Percentiles rank a stretch among this genome's conserved stretches.
phyloP scores from a whole-genome alignment of 805 yeast genomes.

The Isabelozyma heimii region DNA sequence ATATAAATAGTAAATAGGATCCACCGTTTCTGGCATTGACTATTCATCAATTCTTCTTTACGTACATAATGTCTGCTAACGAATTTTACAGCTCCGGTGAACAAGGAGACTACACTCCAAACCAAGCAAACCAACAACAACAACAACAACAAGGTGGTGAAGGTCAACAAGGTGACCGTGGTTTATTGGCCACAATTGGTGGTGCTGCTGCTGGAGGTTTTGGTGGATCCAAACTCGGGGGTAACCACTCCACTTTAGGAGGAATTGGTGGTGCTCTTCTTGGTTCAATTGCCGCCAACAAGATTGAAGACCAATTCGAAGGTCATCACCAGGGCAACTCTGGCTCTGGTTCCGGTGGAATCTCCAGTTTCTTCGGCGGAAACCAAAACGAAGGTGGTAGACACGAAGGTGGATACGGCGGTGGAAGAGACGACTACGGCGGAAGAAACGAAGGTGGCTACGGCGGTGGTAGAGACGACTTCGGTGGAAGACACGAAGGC shows the following conservation, averaged over 20 bases:
- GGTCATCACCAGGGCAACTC: conserved; percentile 8
- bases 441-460: conserved; percentile 10
- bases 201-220: conserved; percentile 57
- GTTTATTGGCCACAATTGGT: conserved; percentile 41
- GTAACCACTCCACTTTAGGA: conserved; percentile 41
- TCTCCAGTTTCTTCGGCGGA: conserved; percentile 2
- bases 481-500: conserved; percentile 7
- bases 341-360: conserved; percentile 7
- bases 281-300: conserved; percentile 55
- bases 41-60: conserved; percentile 9
- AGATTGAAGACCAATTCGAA: conserved; percentile 41
- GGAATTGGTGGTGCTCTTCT: conserved; percentile 52
- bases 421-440: conserved; percentile 9
- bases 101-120: conserved; percentile 28
- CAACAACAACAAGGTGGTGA: conserved; percentile 23
- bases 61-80: conserved; percentile 50
- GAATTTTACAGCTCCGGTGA: conserved; percentile 50
- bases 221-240: conserved; percentile 46
- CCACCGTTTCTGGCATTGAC: conserved; percentile 2
- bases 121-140: conserved; percentile 21
- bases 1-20: not conserved
- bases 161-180: conserved; percentile 37
- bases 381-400: conserved; percentile 4
- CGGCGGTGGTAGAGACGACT: conserved; percentile 6
- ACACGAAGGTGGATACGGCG: conserved; percentile 10